Evolutionary conservation across 179 eudicot genomes (phyloP), one percentile per base, ranked within the genome.

Genomic region (Beta lomatogona): DNA sequence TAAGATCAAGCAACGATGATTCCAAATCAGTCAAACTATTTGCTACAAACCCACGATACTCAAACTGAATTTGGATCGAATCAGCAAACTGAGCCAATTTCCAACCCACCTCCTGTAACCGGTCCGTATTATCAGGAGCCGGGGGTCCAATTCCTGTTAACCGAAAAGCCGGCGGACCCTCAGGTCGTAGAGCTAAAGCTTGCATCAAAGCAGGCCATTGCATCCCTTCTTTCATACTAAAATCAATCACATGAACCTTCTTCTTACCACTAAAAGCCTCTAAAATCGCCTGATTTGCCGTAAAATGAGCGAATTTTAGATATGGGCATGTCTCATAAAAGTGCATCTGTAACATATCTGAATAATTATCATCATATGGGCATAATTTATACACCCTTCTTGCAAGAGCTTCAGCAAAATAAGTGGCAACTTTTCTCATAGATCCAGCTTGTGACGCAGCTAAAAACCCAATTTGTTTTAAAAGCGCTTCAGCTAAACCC

Each of bases 191-290:
- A 0, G 99, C 99, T 1, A 95, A 79, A 0, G 97, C 98, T 52
- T 95, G 99, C 92, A 95, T 87, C 69, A 95, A 84, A 18, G 93
- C 93, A 5, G 98, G 99, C 99, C 99, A 95, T 68, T 95, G 99
- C 92, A 95, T 89, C 63, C 99, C 99, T 70, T 95, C 94, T 16
- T 92, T 95, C 87, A 95, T 85, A 68, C 99, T 89, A 61, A 95
- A 95, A 89, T 94, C 99, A 57, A 95, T 86, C 0, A 95, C 96
- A 69, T 95, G 99, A 15, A 94, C 98, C 13, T 84, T 78, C 4
- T 52, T 80, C 0, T 87, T 85, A 0, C 93, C 95, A 0, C 82
- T 85, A n/a, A 95, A 94, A 1, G 99, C 95, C 54, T 95, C 98
- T 0, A 95, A 83, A 36, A 95, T 92, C 2, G 98, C 98, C 53